Evolutionary conservation across 116 monocot species (phyloP), one percentile per base, ranked within the genome.

Genomic region (Dioscorea cayenensis): DNA sequence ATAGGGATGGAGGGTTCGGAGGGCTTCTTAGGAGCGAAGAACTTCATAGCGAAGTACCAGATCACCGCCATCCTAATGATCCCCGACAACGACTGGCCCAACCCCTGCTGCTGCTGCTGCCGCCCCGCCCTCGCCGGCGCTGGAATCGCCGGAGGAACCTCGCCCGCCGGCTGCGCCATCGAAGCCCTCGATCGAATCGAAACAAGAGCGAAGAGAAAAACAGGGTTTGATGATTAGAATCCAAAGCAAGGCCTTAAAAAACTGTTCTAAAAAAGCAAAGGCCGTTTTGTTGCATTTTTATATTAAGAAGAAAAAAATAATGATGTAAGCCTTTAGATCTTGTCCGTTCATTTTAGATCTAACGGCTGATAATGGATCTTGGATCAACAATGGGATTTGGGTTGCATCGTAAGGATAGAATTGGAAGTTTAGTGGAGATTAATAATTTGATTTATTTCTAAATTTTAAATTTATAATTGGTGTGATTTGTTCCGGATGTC

Each of bases 1-100:
- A 97, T 86, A 73, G 86, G 84, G 64, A 76, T 72, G 18, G 88
- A 84, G 18, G 93, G 88, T 8, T 87, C 88, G 49, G 78, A 17
- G 13, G 90, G 75, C 72, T 83, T 80, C 77, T 97, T 97, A 8
- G 96, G 90, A 28, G 78, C 71, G 83, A 92, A 97, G 78, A 97
- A 92, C 77, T 97, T 92, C 81, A 86, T 85, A 71, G 88, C 90
- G 81, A 97, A 90, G 88, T 92, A 92, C 84, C 86, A 88, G 70
- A 97, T 76, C 69, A 88, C 86, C 62, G 92, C 90, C 88, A 86
- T 90, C 55, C 90, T 78, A 27, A 90, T 67, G 71, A 97, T 83
- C 66, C 88, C 90, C 64, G 75, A 49, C 50, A 97, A 28, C 17
- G 85, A 75, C 80, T 87, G 84, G 17, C 87, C 86, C 1, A 93